These are phyloP conservation scores for Neurospora sp. DNA, from an alignment of 495 filamentous ascomycete species.

Conservation along the genomic window DNA sequence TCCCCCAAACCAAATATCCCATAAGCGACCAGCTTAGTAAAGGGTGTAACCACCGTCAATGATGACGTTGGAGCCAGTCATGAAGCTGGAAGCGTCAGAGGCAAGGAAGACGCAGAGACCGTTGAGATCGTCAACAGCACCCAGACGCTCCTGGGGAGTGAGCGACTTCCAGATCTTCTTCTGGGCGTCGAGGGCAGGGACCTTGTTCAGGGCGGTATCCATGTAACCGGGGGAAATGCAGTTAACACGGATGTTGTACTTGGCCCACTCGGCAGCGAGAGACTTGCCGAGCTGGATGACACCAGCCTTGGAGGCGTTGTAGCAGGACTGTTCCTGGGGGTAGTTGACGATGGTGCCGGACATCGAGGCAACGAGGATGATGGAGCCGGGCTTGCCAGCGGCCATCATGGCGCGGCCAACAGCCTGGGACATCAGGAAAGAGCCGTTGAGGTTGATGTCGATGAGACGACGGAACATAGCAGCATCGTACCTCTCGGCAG, in stretches of 20 bases:
- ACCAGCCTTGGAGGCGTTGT: slow-evolving; percentile 73
- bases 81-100: slow-evolving; percentile 62
- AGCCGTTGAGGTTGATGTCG: slow-evolving; percentile 67
- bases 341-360: slow-evolving; percentile 70
- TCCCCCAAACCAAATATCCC: background rate
- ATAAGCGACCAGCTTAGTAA: slow-evolving; percentile 19
- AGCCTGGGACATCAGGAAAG: slow-evolving; percentile 58
- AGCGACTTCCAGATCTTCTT: slow-evolving; percentile 69
- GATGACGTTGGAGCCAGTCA: slow-evolving; percentile 70
- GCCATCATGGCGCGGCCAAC: slow-evolving; percentile 57
- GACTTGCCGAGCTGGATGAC: slow-evolving; percentile 69
- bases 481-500: slow-evolving; percentile 43
- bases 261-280: slow-evolving; percentile 72
- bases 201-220: slow-evolving; percentile 67
- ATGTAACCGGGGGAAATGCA: slow-evolving; percentile 72
- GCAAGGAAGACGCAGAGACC: slow-evolving; percentile 69
- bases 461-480: slow-evolving; percentile 66
- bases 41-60: slow-evolving; percentile 56
- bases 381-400: slow-evolving; percentile 53
- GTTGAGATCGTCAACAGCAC: slow-evolving; percentile 66
- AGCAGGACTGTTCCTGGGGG: slow-evolving; percentile 68
- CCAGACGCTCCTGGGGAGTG: slow-evolving; percentile 66
- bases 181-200: slow-evolving; percentile 61
- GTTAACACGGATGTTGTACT: slow-evolving; percentile 66
- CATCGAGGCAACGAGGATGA: slow-evolving; percentile 70